Conservation (phyloP, 2,329 filamentous ascomycete species). For the Didymella exigua region DNA sequence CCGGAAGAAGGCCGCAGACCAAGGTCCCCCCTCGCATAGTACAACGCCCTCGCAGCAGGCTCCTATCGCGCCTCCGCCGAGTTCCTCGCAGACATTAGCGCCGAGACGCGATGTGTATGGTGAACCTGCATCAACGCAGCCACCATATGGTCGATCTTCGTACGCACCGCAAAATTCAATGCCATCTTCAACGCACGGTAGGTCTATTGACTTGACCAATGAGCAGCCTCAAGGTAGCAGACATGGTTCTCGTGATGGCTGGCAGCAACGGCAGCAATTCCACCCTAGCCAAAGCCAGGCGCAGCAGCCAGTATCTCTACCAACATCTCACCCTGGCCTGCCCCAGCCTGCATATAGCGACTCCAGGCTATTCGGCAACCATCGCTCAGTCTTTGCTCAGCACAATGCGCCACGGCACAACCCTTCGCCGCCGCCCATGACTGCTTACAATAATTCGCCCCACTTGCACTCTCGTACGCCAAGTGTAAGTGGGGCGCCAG, state of each 20-base stretch:
- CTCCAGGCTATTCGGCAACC: constrained; percentile 28
- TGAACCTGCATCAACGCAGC: constrained; percentile 31
- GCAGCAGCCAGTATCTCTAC: constrained; percentile 29
- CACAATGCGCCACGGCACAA: constrained; percentile 42
- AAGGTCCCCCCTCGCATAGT: constrained; percentile 41
- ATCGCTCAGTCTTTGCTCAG: constrained; percentile 42
- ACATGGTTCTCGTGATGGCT: constrained; percentile 33
- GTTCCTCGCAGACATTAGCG: constrained; percentile 30
- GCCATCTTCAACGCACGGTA: constrained; percentile 26
- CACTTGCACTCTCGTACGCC: constrained; percentile 44
- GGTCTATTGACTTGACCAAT: constrained; percentile 41
- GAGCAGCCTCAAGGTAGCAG: constrained; percentile 33
- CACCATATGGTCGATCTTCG: constrained; percentile 32
- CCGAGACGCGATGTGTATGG: constrained; percentile 36
- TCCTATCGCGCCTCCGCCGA: constrained; percentile 41
- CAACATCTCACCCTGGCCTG: constrained; percentile 36
- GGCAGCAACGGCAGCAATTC: constrained; percentile 38
- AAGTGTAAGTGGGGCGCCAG: constrained; percentile 39
- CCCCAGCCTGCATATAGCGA: constrained; percentile 36
- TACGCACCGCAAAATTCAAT: constrained; percentile 38
- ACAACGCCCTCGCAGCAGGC: constrained; percentile 44
- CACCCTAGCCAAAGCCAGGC: constrained; percentile 35
- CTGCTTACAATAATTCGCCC: constrained; percentile 40
- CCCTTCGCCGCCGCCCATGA: constrained; percentile 42
- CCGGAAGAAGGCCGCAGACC: constrained; percentile 43